Base-by-base conservation (phyloP, 2,329 filamentous ascomycete species). In the Trichoderma aggressivum region DNA sequence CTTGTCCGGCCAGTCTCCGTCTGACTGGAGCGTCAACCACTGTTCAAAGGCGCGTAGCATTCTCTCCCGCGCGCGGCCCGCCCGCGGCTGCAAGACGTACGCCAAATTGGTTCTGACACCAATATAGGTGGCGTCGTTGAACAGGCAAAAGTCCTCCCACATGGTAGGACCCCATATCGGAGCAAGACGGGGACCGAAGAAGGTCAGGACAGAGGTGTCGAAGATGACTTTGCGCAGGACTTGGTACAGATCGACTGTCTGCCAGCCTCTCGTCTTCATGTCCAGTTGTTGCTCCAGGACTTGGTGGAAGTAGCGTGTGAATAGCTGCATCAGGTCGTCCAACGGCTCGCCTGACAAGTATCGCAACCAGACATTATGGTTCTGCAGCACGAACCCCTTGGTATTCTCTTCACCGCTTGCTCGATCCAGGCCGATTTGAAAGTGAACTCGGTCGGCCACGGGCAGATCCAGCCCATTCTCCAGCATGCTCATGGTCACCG, bases 21-120 rank as follows among this genome's bases (percentile, higher is more conserved):
- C 64, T 21, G n/a, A 34, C n/a, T 58, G 21, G 47, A n/a, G n/a
- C 12, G 7, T 16, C 5, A 67, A 26, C 64, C 64, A 67, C 55
- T 67, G 7, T 58, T 67, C 64, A 59, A 67, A 67, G 24, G 64
- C 53, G 21, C 55, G 53, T 32, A 67, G 50, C 64, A 67, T 67
- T 32, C 50, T 21, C 47, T 67, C 64, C 28, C 64, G 30, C 14
- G 28, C 64, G 21, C 34, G 53, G 28, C 64, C 64, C 14, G 64
- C 64, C 50, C 55, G 53, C 36, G 64, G 50, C n/a, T 26, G 36
- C 64, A 67, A 26, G 30, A 34, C 55, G 24, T 36, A 67, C 7
- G 55, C 55, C 21, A 53, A 53, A 18, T 34, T 53, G 18, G 55
- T 56, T 59, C 64, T 50, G 28, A 67, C 55, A 24, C 64, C 64